phyloP scores from a whole-genome alignment of 2,329 filamentous ascomycete genomes.

The Dactylellina sp. region DNA sequence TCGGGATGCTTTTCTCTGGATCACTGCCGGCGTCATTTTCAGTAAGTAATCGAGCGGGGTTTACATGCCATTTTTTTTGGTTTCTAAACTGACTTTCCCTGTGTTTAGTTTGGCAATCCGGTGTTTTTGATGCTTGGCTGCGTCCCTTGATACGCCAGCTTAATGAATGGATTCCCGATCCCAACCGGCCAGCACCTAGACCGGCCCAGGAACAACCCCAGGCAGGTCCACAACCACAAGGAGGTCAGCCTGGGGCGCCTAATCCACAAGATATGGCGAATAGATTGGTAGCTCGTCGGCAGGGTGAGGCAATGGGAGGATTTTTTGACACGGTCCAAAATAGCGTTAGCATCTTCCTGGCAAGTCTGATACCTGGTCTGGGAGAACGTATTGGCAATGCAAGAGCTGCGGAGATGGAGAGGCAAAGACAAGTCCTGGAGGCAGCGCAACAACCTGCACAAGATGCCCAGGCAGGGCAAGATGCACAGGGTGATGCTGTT shows the following conservation, averaged over 20 bases:
- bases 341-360: slow-evolving; percentile 59
- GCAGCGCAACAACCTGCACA: neutral
- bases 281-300: slow-evolving; percentile 26
- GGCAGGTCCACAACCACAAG: slow-evolving; percentile 29
- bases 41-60: slow-evolving; percentile 52
- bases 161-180: slow-evolving; percentile 52
- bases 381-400: slow-evolving; percentile 49
- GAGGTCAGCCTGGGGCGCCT: slow-evolving; percentile 33
- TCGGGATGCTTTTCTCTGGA: slow-evolving; percentile 58
- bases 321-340: slow-evolving; percentile 57
- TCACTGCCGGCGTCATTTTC: slow-evolving; percentile 58
- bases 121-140: slow-evolving; percentile 56
- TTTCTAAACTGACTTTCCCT: neutral
- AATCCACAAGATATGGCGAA: slow-evolving; percentile 52
- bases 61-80: neutral
- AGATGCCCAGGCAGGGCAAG: slow-evolving; percentile 5
- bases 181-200: slow-evolving; percentile 21
- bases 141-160: slow-evolving; percentile 55
- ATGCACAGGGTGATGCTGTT: slow-evolving; percentile 4
- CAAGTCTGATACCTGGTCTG: slow-evolving; percentile 59
- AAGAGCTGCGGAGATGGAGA: slow-evolving; percentile 10
- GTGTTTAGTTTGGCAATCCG: slow-evolving; percentile 59
- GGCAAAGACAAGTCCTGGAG: slow-evolving; percentile 17
- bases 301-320: slow-evolving; percentile 48
- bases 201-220: slow-evolving; percentile 21